Evolutionary conservation across 1,284 basidiomycete genomes (phyloP).

Genomic region (Naganishia liquefaciens): DNA sequence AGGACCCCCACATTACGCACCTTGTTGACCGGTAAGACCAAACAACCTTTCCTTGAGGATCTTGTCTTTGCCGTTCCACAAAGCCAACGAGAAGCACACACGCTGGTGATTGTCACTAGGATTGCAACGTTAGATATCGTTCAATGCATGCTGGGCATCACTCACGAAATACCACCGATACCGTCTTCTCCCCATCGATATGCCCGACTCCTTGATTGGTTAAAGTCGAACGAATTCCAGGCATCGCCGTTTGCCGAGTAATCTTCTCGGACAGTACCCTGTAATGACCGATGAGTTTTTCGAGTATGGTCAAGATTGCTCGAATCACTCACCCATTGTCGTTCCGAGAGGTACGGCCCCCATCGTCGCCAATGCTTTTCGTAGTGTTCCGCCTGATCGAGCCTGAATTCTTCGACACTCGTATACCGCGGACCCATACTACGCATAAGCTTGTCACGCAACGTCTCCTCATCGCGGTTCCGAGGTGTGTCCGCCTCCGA

Average conservation of each 20-base stretch:
- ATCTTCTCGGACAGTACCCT: constrained; percentile 97
- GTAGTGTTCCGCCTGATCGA: constrained; percentile 68
- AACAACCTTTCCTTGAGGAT: constrained; percentile 97
- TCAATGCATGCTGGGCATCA: constrained; percentile 2
- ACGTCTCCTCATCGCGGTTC: constrained; percentile 39
- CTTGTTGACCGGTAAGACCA: constrained; percentile 87
- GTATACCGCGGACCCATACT: constrained; percentile 49
- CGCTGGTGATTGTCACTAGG: constrained; percentile 83
- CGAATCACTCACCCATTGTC: constrained; percentile 80
- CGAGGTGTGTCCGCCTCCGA: constrained; percentile 27
- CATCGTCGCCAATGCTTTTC: constrained; percentile 92
- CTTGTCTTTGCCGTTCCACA: constrained; percentile 94
- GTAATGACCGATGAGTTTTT: background rate
- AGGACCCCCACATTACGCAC: constrained; percentile 39
- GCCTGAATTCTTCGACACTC: constrained; percentile 54
- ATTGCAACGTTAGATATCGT: background rate
- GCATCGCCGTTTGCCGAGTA: constrained; percentile 96
- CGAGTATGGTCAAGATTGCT: background rate
- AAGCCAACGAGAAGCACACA: constrained; percentile 81
- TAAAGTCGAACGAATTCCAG: constrained; percentile 96
- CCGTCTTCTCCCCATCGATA: constrained; percentile 99
- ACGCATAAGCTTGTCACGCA: constrained; percentile 48
- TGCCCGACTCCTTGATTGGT: constrained; percentile 87
- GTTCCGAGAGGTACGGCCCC: constrained; percentile 95
- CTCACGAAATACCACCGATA: constrained; percentile 80